A percentile compares a stretch with the other conserved stretches of the same genome.
Evolutionary conservation across 805 yeast genomes (phyloP).

Genomic region (Kodamaea hsintzibuensis): DNA sequence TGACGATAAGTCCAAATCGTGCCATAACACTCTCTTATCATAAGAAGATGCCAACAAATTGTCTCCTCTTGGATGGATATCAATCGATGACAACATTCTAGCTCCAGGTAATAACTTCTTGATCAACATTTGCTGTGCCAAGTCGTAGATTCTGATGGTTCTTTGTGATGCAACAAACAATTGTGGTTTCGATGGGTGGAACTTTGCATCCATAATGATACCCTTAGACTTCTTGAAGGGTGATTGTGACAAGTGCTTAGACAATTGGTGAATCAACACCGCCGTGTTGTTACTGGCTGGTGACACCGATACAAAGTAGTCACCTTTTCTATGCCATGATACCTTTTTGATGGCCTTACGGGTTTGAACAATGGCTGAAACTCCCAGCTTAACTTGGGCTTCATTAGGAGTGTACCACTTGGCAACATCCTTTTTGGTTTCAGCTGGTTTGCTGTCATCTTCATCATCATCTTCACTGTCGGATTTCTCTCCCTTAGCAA

Average conservation of each 20-base stretch:
- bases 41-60: conserved; percentile 88
- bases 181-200: conserved; percentile 96
- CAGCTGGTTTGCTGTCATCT: conserved; percentile 12
- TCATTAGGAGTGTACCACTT: conserved; percentile 81
- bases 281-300: conserved; percentile 89
- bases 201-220: conserved; percentile 90
- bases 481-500: conserved; percentile 42
- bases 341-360: conserved; percentile 72
- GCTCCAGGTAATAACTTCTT: conserved; percentile 94
- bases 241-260: conserved; percentile 92
- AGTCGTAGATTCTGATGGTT: conserved; percentile 85
- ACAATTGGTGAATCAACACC: conserved; percentile 89
- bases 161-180: conserved; percentile 93
- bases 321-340: conserved; percentile 97
- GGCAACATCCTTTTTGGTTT: conserved; percentile 54
- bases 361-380: conserved; percentile 68
- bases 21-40: conserved; percentile 96
- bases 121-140: conserved; percentile 78
- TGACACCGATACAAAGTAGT: conserved; percentile 94
- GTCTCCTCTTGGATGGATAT: conserved; percentile 95
- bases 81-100: conserved; percentile 88
- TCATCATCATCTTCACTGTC: conserved; percentile 25
- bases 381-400: conserved; percentile 61
- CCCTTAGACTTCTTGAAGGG: conserved; percentile 95
- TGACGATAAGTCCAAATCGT: conserved; percentile 82